These are phyloP conservation scores for Tricladium varicosporioides DNA, from an alignment of 2,329 filamentous ascomycete genomes.

Conservation along the genomic window DNA sequence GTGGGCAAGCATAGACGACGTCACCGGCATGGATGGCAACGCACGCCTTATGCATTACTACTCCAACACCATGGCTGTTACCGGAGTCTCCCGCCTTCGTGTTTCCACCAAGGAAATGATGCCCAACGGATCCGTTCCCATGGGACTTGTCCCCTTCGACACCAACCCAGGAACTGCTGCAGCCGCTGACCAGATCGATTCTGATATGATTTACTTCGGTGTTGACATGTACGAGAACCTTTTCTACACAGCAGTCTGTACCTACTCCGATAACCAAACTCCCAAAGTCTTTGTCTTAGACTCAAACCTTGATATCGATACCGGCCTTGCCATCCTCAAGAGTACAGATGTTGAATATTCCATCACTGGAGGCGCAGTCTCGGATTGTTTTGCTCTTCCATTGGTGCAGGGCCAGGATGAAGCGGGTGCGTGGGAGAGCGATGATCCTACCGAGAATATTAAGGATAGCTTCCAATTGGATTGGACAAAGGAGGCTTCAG, in stretches of 20 bases:
- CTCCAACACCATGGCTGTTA: conserved; percentile 32
- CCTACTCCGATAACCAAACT: conserved; percentile 22
- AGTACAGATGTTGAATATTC: conserved; percentile 24
- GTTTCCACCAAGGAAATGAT: conserved; percentile 15
- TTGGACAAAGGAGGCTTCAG: no score
- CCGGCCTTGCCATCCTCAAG: conserved; percentile 24
- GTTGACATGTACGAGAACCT: conserved; percentile 26
- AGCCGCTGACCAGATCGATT: not conserved
- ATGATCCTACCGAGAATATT: no score
- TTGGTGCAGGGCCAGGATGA: no score
- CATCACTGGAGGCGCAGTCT: conserved; percentile 32
- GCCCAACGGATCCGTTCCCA: not conserved
- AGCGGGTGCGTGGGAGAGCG: no score
- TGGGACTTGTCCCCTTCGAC: not conserved
- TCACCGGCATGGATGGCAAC: conserved; percentile 25
- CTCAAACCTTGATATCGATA: conserved; percentile 22
- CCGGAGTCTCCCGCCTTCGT: conserved; percentile 35
- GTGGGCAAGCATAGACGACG: conserved; percentile 25
- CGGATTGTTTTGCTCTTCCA: conserved; percentile 8
- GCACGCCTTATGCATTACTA: conserved; percentile 35
- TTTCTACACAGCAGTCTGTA: conserved; percentile 30
- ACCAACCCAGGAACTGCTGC: not conserved
- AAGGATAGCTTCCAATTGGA: no score
- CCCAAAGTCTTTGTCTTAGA: conserved; percentile 32
- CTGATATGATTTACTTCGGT: not conserved